A percentile compares a stretch with the other conserved stretches of the same genome.
Evolutionary conservation across 2,329 filamentous ascomycete genomes (phyloP).

Genomic region (Teratosphaeria gauchensis): DNA sequence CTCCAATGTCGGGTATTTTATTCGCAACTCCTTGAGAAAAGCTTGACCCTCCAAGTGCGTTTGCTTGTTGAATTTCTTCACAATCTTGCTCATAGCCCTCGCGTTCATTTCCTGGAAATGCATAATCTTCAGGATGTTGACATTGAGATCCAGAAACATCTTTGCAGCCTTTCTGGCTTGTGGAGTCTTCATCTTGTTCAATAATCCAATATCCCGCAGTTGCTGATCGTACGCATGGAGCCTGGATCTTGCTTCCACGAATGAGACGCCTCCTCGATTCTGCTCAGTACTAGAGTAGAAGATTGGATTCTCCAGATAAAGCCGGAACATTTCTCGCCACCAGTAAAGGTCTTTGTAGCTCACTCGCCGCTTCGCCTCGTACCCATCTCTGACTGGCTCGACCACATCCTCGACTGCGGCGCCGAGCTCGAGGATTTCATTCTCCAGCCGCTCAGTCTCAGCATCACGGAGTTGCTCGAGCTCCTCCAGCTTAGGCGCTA

Average conservation of each 20-base stretch:
- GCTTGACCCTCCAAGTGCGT: slow-evolving; percentile 55
- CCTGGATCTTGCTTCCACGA: slow-evolving; percentile 55
- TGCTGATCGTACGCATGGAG: slow-evolving; percentile 64
- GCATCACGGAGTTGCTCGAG: slow-evolving; percentile 58
- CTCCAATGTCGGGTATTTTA: slow-evolving; percentile 20
- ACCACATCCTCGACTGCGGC: slow-evolving; percentile 55
- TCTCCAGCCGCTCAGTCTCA: slow-evolving; percentile 55
- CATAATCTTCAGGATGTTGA: slow-evolving; percentile 65
- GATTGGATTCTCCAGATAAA: slow-evolving; percentile 69
- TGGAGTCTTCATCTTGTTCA: slow-evolving; percentile 54
- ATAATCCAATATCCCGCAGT: slow-evolving; percentile 50
- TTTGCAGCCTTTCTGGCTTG: slow-evolving; percentile 56
- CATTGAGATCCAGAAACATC: slow-evolving; percentile 64
- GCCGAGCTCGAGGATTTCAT: slow-evolving; percentile 55
- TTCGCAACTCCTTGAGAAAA: slow-evolving; percentile 17
- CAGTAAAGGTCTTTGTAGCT: slow-evolving; percentile 51
- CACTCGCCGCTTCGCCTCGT: slow-evolving; percentile 22
- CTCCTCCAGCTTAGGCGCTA: slow-evolving; percentile 60
- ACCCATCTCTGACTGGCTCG: slow-evolving; percentile 49
- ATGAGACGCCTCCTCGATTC: slow-evolving; percentile 57
- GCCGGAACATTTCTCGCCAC: slow-evolving; percentile 73
- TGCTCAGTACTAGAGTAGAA: slow-evolving; percentile 73
- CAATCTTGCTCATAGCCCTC: slow-evolving; percentile 67
- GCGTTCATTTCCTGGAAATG: slow-evolving; percentile 79
- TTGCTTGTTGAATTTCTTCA: slow-evolving; percentile 88